Evolutionary conservation across 2,329 filamentous ascomycete genomes (phyloP), one percentile per base, ranked within the genome.

Genomic region (Xylaria sp.): DNA sequence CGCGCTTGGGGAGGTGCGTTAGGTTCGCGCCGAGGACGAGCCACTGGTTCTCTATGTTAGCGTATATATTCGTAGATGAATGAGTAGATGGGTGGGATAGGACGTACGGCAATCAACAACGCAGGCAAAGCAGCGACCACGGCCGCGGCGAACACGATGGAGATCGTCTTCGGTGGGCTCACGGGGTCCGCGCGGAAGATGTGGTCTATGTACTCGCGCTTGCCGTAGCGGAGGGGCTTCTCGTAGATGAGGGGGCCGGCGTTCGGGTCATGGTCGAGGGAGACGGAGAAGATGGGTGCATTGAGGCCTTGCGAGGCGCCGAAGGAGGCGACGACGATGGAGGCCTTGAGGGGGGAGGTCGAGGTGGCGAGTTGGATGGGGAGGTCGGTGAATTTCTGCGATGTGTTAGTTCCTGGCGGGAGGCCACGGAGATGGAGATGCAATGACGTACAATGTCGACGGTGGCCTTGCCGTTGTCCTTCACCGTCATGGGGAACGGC

Each of bases 151-250:
- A 97, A 97, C 59, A 89, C 79, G 54, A 94, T 70, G 1, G 90
- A 93, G 65, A 97, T 83, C 62, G 94, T 73, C 74, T 86, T 85
- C 52, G 91, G 90, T 19, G 92, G 92, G 75, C 85, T 96, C 75
- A 83, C 84, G 50, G 92, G 85, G 69, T 93, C 91, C 11, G 80
- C 75, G 65, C 85, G 86, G 85, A 97, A 99, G 69, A 89, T 90
- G 79, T 99, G 94, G 78, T 91, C 84, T 72, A 99, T 97, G 76
- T 95, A 89, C 8, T 85, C 79, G 66, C 87, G 84, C 77, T 91
- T 90, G 72, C 89, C 89, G 76, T 96, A 97, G 76, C 93, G 88
- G 65, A 92, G 76, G 8, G 90, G 86, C 67, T 84, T 79, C 68
- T 90, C 83, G 69, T 86, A 83, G 58, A 80, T 75, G 18, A 85